phyloP scores from a whole-genome alignment of 2,329 filamentous ascomycete species.

The Aspergillus costaricaensis region DNA sequence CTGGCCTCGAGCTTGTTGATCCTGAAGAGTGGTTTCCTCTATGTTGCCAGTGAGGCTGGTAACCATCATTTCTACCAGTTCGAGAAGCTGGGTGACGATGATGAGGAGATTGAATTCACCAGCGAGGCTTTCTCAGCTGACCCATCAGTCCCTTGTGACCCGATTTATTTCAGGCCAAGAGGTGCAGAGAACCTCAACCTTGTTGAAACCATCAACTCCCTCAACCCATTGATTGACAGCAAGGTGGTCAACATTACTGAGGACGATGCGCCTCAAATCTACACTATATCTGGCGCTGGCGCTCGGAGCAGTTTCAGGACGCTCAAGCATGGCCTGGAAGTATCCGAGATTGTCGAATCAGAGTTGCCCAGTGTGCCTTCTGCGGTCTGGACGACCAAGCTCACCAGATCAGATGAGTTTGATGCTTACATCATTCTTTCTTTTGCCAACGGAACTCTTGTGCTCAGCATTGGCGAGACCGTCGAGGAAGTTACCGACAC shows the following conservation, averaged over 20 bases:
- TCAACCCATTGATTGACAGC: slow-evolving; percentile 89
- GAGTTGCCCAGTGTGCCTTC: slow-evolving; percentile 85
- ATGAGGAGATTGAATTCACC: slow-evolving; percentile 81
- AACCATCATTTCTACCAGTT: slow-evolving; percentile 97
- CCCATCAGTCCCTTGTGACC: slow-evolving; percentile 68
- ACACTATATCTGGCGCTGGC: slow-evolving; percentile 84
- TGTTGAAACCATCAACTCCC: slow-evolving; percentile 80
- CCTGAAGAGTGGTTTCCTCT: slow-evolving; percentile 92
- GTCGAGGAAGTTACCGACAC: slow-evolving; percentile 95
- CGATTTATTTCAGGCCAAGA: slow-evolving; percentile 83
- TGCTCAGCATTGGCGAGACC: slow-evolving; percentile 93
- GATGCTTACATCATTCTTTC: slow-evolving; percentile 96
- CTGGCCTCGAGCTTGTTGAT: slow-evolving; percentile 86
- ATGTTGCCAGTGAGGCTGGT: slow-evolving; percentile 86
- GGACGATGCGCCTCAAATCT: slow-evolving; percentile 96
- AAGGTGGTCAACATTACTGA: slow-evolving; percentile 87
- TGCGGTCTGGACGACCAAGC: slow-evolving; percentile 92
- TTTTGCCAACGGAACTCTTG: slow-evolving; percentile 84
- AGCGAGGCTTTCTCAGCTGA: slow-evolving; percentile 83
- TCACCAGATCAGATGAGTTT: slow-evolving; percentile 76
- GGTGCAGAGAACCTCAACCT: slow-evolving; percentile 78
- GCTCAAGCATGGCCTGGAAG: slow-evolving; percentile 87
- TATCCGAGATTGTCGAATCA: slow-evolving; percentile 94
- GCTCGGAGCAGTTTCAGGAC: slow-evolving; percentile 88
- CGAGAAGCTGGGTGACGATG: slow-evolving; percentile 93